phyloP scores from a whole-genome alignment of 2,329 filamentous ascomycete species.

The Alternaria incomplexa region DNA sequence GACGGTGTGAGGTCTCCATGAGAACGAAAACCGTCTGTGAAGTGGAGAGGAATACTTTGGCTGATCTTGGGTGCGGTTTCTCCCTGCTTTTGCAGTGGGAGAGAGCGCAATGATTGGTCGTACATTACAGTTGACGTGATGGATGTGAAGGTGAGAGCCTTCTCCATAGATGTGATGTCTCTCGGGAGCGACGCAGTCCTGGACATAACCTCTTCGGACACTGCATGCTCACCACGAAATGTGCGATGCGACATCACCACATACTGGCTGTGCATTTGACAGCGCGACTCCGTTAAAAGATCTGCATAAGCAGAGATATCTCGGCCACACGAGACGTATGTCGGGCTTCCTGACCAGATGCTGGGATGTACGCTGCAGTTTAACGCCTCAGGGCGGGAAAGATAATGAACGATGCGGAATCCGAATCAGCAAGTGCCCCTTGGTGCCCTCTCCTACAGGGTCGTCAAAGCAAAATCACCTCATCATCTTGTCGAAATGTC shows the following conservation, averaged over 20 bases:
- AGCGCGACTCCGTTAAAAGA: not conserved
- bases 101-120: conserved; percentile 66
- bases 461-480: not conserved
- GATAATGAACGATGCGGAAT: not conserved
- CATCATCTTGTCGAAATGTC: not conserved
- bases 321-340: not conserved
- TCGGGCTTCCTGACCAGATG: not conserved
- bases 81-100: conserved; percentile 55
- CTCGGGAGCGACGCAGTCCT: not conserved
- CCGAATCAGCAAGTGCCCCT: not conserved
- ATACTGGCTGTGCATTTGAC: not conserved
- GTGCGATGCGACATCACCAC: not conserved
- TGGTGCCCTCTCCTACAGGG: not conserved
- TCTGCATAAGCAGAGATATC: not conserved
- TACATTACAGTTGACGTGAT: conserved; percentile 48
- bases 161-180: not conserved
- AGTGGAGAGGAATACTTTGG: conserved; percentile 58
- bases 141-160: not conserved
- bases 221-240: not conserved
- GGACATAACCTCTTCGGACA: not conserved
- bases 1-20: conserved; percentile 56
- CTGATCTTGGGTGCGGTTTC: conserved; percentile 66
- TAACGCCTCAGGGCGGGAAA: not conserved
- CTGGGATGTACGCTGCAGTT: not conserved
- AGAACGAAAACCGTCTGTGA: conserved; percentile 65